These are phyloP conservation scores for Lasiosphaeria ovina DNA, from an alignment of 495 filamentous ascomycete genomes.

Conservation along the genomic window DNA sequence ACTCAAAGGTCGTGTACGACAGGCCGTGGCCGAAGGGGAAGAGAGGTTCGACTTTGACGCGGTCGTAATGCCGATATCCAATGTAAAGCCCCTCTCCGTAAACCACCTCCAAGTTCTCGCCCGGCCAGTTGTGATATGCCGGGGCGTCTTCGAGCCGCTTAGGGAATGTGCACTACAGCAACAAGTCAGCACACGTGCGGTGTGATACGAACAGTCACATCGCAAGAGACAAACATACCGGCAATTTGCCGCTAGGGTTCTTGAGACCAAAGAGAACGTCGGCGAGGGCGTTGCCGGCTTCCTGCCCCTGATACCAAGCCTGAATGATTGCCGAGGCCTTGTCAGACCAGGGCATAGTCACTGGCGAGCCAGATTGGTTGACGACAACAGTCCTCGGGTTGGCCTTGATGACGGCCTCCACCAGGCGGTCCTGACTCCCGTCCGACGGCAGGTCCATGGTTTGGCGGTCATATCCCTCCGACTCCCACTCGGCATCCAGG, in stretches of 20 bases:
- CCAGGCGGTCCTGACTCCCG: slow-evolving; percentile 71
- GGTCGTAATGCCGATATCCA: slow-evolving; percentile 82
- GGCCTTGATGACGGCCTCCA: slow-evolving; percentile 64
- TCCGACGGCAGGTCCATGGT: slow-evolving; percentile 74
- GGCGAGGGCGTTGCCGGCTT: slow-evolving; percentile 81
- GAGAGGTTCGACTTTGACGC: slow-evolving; percentile 58
- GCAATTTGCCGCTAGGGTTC: slow-evolving; percentile 85
- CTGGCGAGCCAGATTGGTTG: slow-evolving; percentile 80
- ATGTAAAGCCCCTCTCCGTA: slow-evolving; percentile 87
- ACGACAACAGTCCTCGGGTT: slow-evolving; percentile 77
- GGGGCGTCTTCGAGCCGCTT: slow-evolving; percentile 73
- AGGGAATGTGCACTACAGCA: slow-evolving; percentile 59
- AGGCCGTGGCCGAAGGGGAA: slow-evolving; percentile 85
- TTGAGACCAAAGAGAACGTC: slow-evolving; percentile 83
- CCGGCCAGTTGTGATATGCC: slow-evolving; percentile 80
- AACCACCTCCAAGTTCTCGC: slow-evolving; percentile 70
- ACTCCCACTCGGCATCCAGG: slow-evolving; percentile 83
- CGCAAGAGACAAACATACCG: slow-evolving; percentile 41
- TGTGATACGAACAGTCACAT: background rate
- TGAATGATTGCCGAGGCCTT: slow-evolving; percentile 67
- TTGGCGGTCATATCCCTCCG: slow-evolving; percentile 80
- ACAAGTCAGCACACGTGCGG: background rate
- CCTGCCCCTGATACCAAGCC: slow-evolving; percentile 81
- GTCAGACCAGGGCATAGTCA: slow-evolving; percentile 79
- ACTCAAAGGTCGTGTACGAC: slow-evolving; percentile 75